These are phyloP conservation scores for Salix purpurea DNA, from an alignment of 345 rosid genomes.

Conservation along the genomic window DNA sequence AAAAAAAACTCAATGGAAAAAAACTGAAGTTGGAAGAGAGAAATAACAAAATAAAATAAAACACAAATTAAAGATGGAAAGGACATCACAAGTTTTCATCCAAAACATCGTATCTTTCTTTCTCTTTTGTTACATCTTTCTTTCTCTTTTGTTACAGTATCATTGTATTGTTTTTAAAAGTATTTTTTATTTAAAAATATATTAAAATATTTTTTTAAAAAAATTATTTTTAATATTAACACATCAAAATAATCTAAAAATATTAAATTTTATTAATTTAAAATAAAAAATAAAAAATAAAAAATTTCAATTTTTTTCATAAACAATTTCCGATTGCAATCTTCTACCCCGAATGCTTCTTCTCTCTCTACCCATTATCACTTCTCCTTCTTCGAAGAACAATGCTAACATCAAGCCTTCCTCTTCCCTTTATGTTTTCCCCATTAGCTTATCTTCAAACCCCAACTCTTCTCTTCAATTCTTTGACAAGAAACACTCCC, in stretches of 20 bases:
- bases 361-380: neutral
- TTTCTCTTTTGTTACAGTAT: no score
- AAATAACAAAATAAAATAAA: neutral
- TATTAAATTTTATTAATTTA: no score
- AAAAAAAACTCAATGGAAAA: no score
- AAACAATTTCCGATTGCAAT: no score
- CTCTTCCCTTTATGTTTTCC: constrained; percentile 37
- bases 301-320: no score
- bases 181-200: no score
- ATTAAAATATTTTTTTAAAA: no score
- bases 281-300: no score
- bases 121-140: constrained; percentile 22
- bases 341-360: no score
- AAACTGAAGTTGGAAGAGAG: neutral
- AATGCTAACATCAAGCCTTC: constrained; percentile 28
- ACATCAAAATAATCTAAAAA: no score
- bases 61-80: neutral
- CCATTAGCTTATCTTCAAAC: constrained; percentile 44
- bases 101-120: constrained; percentile 20
- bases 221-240: no score
- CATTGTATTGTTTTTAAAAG: no score
- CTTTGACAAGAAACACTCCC: constrained; percentile 37
- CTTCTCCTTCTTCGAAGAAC: neutral
- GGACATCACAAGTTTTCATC: constrained; percentile 19
- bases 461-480: constrained; percentile 43